These are phyloP conservation scores for Chaetoceros muelleri DNA, from an alignment of 108 stramenopile genomes.

Conservation along the genomic window DNA sequence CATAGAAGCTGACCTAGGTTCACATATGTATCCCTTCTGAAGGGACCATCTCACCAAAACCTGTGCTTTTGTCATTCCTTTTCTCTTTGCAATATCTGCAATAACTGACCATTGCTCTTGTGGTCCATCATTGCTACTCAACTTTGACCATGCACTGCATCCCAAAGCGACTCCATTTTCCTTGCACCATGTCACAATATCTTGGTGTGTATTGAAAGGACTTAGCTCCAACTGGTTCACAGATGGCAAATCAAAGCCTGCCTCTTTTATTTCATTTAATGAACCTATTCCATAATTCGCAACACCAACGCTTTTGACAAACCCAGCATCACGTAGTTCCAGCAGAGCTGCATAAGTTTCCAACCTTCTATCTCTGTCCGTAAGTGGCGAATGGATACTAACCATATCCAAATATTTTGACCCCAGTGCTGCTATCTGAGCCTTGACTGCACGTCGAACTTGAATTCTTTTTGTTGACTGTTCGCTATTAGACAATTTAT, in stretches of 20 bases:
- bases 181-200: constrained; percentile 39
- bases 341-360: constrained; percentile 42
- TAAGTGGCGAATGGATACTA: constrained; percentile 58
- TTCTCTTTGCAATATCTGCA: constrained; percentile 32
- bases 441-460: constrained; percentile 25
- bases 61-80: constrained; percentile 73
- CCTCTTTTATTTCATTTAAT: constrained; percentile 36
- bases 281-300: constrained; percentile 63
- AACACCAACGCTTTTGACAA: constrained; percentile 49
- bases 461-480: constrained; percentile 38
- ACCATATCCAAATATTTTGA: constrained; percentile 54
- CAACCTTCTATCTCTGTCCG: constrained; percentile 29
- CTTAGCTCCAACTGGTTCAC: constrained; percentile 64
- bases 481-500: constrained; percentile 61
- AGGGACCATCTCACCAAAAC: constrained; percentile 63
- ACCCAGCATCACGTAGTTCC: constrained; percentile 40
- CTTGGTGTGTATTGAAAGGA: constrained; percentile 62
- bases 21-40: constrained; percentile 62
- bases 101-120: constrained; percentile 44
- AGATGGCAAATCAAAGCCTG: constrained; percentile 32
- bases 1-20: constrained; percentile 44
- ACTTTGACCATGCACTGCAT: constrained; percentile 64
- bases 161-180: constrained; percentile 28
- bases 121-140: constrained; percentile 45
- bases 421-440: constrained; percentile 15